These are phyloP conservation scores for Chalara sp. DNA, from an alignment of 2,329 filamentous ascomycete species.

Conservation along the genomic window DNA sequence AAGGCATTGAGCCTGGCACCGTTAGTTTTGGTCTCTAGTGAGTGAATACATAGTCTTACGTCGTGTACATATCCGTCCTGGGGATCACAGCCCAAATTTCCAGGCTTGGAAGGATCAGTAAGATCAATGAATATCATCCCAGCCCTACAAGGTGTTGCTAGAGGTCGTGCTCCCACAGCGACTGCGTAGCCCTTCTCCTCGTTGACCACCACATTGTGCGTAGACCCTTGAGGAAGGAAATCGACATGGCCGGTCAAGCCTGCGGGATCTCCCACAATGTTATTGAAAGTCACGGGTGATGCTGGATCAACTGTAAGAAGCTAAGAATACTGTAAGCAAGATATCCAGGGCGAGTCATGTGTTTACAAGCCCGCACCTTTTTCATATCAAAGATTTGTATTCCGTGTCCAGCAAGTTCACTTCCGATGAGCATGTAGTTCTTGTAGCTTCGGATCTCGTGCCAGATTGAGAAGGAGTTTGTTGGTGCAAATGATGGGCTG, in stretches of 20 bases:
- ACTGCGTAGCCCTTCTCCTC: constrained; percentile 29
- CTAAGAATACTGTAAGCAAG: too few species aligned
- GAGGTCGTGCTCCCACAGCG: constrained; percentile 31
- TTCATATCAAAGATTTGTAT: constrained; percentile 51
- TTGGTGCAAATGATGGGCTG: constrained; percentile 33
- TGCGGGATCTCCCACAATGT: background rate
- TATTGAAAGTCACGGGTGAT: background rate
- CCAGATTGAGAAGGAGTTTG: constrained; percentile 29
- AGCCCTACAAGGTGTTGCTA: constrained; percentile 31
- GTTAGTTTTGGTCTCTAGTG: background rate
- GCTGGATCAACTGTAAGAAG: background rate
- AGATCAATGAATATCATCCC: constrained; percentile 46
- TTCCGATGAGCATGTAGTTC: constrained; percentile 32
- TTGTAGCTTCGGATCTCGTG: constrained; percentile 32
- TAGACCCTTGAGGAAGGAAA: constrained; percentile 32
- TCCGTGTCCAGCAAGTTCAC: constrained; percentile 37
- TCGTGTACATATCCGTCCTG: constrained; percentile 32
- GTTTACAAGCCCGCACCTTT: constrained; percentile 20
- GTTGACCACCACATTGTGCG: constrained; percentile 36
- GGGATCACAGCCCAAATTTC: constrained; percentile 39
- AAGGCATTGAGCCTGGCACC: constrained; percentile 28
- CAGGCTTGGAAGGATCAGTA: constrained; percentile 36
- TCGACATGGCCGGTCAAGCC: constrained; percentile 11
- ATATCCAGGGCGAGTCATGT: too few species aligned
- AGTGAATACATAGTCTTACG: constrained; percentile 29